Evolutionary conservation across 805 yeast species (phyloP).

Genomic region (Wickerhamiella siamensis): DNA sequence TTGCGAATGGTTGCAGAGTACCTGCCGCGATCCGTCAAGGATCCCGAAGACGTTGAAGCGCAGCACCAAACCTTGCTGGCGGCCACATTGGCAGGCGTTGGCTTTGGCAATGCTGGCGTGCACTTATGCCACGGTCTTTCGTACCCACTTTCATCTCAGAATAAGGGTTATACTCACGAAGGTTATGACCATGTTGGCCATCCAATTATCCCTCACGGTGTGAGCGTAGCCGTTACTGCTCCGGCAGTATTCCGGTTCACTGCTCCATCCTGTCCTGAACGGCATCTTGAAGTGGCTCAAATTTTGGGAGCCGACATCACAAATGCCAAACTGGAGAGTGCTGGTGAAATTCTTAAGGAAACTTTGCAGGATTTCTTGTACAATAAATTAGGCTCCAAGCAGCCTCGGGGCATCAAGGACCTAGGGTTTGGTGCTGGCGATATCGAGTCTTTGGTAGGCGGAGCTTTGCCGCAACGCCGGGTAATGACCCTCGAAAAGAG

Average conservation of each 20-base stretch:
- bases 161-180: conserved; percentile 25
- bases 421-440: conserved; percentile 25
- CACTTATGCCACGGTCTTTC: conserved; percentile 32
- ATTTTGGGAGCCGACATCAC: conserved; percentile 26
- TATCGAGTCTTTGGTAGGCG: conserved; percentile 26
- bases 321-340: conserved; percentile 25
- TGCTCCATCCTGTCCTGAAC: conserved; percentile 28
- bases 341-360: conserved; percentile 28
- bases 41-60: conserved; percentile 31
- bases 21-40: conserved; percentile 27
- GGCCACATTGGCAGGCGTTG: conserved; percentile 33
- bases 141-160: conserved; percentile 28
- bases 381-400: conserved; percentile 23
- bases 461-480: conserved; percentile 28
- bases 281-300: conserved; percentile 27
- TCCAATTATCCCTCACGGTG: conserved; percentile 33
- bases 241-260: conserved; percentile 31
- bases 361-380: conserved; percentile 25
- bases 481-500: conserved; percentile 23
- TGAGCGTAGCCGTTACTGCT: conserved; percentile 32
- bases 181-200: conserved; percentile 27
- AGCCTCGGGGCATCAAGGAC: conserved; percentile 26
- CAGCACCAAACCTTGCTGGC: conserved; percentile 32
- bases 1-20: conserved; percentile 29
- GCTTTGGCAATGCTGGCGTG: conserved; percentile 34